Percentiles rank a stretch among this genome's conserved stretches.
phyloP scores from a whole-genome alignment of 1,284 basidiomycete species.

The Anthracocystis walkeri region DNA sequence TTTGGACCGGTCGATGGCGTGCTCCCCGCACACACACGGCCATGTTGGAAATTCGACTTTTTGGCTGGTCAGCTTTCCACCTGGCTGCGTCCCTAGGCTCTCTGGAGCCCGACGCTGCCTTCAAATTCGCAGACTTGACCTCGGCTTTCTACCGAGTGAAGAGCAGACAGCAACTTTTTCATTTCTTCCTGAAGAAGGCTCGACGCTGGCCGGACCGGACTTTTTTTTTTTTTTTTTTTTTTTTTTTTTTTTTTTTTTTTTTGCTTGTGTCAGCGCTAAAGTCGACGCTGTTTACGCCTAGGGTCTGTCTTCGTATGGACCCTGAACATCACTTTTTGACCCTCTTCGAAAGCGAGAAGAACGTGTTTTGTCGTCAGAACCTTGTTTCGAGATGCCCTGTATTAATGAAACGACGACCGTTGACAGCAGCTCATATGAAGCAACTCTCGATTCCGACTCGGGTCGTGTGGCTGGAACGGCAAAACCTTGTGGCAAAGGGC shows the following conservation, averaged over 20 bases:
- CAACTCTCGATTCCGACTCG: no score
- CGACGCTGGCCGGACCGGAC: constrained; percentile 22
- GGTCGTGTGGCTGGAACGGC: no score
- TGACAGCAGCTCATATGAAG: no score
- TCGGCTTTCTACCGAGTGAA: constrained; percentile 9
- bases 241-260: no score
- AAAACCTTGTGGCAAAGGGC: no score
- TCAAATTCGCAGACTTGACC: no score
- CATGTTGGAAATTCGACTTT: neutral
- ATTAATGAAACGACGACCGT: neutral
- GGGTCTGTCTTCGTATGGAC: neutral
- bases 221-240: no score
- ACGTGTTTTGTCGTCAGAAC: neutral
- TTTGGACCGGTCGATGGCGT: constrained; percentile 30
- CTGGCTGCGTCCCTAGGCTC: constrained; percentile 22
- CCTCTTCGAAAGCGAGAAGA: neutral
- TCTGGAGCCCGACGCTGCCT: constrained; percentile 27
- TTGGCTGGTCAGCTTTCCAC: no score
- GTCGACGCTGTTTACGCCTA: constrained; percentile 19
- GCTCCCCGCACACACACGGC: constrained; percentile 19
- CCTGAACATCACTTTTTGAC: constrained; percentile 1
- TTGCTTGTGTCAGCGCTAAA: constrained; percentile 15
- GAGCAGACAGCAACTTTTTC: neutral
- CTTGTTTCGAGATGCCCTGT: neutral
- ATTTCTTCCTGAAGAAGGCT: neutral